phyloP scores from a whole-genome alignment of 495 filamentous ascomycete genomes.

The Halenospora varia region DNA sequence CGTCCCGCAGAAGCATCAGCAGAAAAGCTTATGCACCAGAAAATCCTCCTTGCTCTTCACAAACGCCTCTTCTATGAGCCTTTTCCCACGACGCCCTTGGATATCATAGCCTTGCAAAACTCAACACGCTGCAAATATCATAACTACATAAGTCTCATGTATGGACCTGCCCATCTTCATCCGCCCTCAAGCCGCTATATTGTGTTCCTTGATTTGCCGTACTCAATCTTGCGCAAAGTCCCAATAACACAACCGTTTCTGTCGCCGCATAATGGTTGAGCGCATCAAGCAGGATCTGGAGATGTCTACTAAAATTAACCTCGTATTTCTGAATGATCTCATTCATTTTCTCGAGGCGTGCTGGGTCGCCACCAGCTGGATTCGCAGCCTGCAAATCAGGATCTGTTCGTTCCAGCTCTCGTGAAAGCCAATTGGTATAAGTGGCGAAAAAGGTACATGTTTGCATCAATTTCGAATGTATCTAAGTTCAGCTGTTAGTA shows the following conservation, averaged over 20 bases:
- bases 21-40: background rate
- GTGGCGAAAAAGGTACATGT: constrained; percentile 90
- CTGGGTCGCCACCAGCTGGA: constrained; percentile 28
- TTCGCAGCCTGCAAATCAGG: constrained; percentile 56
- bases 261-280: constrained; percentile 96
- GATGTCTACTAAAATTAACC: constrained; percentile 81
- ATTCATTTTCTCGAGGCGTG: constrained; percentile 70
- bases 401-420: constrained; percentile 73
- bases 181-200: constrained; percentile 41
- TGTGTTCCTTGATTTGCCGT: constrained; percentile 68
- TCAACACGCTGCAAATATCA: background rate
- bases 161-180: constrained; percentile 38
- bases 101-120: constrained; percentile 7
- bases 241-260: constrained; percentile 89
- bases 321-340: constrained; percentile 87
- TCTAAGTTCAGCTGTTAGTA: constrained; percentile 45
- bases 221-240: constrained; percentile 74
- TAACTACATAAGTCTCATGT: constrained; percentile 1
- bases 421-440: constrained; percentile 75
- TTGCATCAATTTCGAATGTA: constrained; percentile 90
- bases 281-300: constrained; percentile 88
- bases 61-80: background rate
- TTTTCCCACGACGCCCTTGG: constrained; percentile 1
- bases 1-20: too few relatives aligned
- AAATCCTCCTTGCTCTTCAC: background rate